phyloP scores from a whole-genome alignment of 805 yeast species.

The Limtongia smithiae region DNA sequence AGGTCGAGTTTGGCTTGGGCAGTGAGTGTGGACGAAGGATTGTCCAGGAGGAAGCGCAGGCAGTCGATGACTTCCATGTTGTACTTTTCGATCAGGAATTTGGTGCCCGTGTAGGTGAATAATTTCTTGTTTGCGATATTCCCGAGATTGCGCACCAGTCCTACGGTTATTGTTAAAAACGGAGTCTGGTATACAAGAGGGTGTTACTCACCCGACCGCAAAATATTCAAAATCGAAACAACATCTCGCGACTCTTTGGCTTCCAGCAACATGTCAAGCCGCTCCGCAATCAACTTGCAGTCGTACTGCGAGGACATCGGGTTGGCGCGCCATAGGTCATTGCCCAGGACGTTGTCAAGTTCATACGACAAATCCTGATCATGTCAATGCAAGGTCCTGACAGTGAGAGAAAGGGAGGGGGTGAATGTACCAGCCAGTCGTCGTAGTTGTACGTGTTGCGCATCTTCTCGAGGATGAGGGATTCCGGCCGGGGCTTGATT shows the following conservation, averaged over 20 bases:
- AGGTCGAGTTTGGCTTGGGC: conserved; percentile 62
- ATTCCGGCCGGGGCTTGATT: conserved; percentile 45
- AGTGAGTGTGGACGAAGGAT: conserved; percentile 34
- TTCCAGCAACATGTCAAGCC: conserved; percentile 57
- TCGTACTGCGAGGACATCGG: conserved; percentile 80
- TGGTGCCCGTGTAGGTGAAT: conserved; percentile 81
- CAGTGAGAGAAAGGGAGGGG: not conserved
- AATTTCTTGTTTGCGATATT: conserved; percentile 77
- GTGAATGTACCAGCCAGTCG: conserved; percentile 60
- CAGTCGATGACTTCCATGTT: conserved; percentile 70
- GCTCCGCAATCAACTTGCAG: conserved; percentile 72
- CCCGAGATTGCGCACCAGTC: conserved; percentile 84
- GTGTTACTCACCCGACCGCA: conserved; percentile 53
- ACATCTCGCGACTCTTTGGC: conserved; percentile 62
- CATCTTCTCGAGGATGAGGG: conserved; percentile 44
- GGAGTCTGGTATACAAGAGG: not conserved
- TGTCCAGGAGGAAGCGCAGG: conserved; percentile 50
- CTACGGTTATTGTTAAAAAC: conserved; percentile 1
- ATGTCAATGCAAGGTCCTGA: no score
- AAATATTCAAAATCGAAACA: conserved; percentile 55
- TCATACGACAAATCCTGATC: conserved; percentile 38
- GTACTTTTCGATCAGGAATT: conserved; percentile 81
- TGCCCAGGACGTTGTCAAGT: conserved; percentile 43
- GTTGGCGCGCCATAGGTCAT: conserved; percentile 49
- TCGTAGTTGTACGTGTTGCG: conserved; percentile 54